Evolutionary conservation across 2,329 filamentous ascomycete species (phyloP).

Genomic region (Cryphonectria radicalis): DNA sequence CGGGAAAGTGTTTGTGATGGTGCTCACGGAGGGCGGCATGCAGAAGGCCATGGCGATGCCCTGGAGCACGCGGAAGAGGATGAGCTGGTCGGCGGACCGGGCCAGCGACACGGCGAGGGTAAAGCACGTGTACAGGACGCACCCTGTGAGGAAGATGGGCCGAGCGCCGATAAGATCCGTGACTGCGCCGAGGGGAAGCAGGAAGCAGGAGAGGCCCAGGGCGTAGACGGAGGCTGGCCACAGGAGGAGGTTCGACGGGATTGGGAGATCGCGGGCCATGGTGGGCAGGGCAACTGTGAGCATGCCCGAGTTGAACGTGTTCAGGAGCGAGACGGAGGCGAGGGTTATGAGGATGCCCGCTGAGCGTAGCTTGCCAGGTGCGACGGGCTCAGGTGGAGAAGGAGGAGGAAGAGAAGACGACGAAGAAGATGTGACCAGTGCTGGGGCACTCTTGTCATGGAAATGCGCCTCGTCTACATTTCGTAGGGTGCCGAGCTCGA

Average conservation of each 20-base stretch:
- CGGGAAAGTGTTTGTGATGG: slow-evolving; percentile 43
- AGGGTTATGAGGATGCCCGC: not conserved
- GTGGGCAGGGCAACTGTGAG: slow-evolving; percentile 13
- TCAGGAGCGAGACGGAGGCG: slow-evolving; percentile 6
- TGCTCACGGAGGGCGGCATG: slow-evolving; percentile 42
- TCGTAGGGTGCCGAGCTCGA: not conserved
- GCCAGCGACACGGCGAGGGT: slow-evolving; percentile 42
- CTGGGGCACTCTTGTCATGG: not conserved
- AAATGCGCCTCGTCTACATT: not conserved
- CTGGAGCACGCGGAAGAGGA: slow-evolving; percentile 41
- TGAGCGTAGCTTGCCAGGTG: not conserved
- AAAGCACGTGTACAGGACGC: slow-evolving; percentile 38
- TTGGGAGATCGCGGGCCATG: slow-evolving; percentile 5
- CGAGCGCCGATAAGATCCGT: slow-evolving; percentile 43
- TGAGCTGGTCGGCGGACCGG: slow-evolving; percentile 41
- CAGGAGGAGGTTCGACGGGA: slow-evolving; percentile 8
- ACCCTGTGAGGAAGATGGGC: slow-evolving; percentile 40
- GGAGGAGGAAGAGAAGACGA: too few species aligned
- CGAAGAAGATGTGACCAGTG: not conserved
- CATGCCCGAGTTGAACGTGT: slow-evolving; percentile 16
- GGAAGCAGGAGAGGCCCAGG: slow-evolving; percentile 31
- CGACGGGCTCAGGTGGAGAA: not conserved
- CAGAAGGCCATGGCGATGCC: slow-evolving; percentile 44
- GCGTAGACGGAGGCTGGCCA: slow-evolving; percentile 35
- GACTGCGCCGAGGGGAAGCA: slow-evolving; percentile 43